phyloP scores from a whole-genome alignment of 2,329 filamentous ascomycete genomes.

The Colletotrichum orchidophilum region DNA sequence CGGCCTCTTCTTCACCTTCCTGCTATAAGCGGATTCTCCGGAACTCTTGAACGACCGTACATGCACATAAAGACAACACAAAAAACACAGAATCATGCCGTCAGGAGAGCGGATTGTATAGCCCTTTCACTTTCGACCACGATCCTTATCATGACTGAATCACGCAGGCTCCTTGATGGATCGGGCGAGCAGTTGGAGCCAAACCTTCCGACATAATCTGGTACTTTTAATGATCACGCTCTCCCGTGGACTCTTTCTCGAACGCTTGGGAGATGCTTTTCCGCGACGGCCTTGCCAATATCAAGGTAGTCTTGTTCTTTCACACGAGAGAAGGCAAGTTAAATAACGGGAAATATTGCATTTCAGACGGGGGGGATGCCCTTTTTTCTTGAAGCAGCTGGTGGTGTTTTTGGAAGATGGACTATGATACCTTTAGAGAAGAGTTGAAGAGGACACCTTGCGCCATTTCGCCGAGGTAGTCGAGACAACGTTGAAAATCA shows the following conservation, averaged over 20 bases:
- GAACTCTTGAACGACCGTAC: constrained; percentile 20
- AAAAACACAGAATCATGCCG: constrained; percentile 28
- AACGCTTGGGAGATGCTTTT: not conserved
- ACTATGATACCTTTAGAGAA: constrained; percentile 13
- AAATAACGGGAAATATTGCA: not conserved
- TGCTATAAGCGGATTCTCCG: constrained; percentile 30
- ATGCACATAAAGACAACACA: constrained; percentile 14
- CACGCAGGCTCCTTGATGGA: not conserved
- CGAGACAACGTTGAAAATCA: constrained; percentile 1
- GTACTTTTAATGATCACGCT: constrained; percentile 29
- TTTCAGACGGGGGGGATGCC: not conserved
- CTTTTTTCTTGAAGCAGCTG: not conserved
- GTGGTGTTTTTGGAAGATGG: not conserved
- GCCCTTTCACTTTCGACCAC: constrained; percentile 12
- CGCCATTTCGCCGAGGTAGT: not conserved
- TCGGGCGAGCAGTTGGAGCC: constrained; percentile 13
- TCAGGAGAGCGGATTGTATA: constrained; percentile 34
- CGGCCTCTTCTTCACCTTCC: constrained; percentile 34
- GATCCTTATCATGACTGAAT: constrained; percentile 21
- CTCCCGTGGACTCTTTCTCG: constrained; percentile 4
- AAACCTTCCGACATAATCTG: constrained; percentile 14
- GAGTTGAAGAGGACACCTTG: not conserved
- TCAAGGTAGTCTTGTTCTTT: not conserved
- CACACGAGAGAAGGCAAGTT: not conserved
- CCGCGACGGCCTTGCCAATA: constrained; percentile 16